phyloP scores from a whole-genome alignment of 2,329 filamentous ascomycete species.

The Hyphodiscus sp. region DNA sequence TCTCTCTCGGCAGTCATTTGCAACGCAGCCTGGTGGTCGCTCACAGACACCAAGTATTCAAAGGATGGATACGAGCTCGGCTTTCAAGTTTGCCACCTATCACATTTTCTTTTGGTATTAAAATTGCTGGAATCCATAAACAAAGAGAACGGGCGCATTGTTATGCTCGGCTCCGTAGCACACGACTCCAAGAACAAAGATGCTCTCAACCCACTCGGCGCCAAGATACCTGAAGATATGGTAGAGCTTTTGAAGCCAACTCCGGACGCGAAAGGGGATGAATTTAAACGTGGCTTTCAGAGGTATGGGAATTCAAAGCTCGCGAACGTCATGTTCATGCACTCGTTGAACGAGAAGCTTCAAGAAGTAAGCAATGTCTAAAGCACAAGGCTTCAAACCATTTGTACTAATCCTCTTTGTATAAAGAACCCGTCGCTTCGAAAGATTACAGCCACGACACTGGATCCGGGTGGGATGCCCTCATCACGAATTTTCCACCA shows the following conservation, averaged over 20 bases:
- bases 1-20: slow-evolving; percentile 33
- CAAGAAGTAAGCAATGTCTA: background rate
- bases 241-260: slow-evolving; percentile 32
- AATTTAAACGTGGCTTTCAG: slow-evolving; percentile 35
- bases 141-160: slow-evolving; percentile 22
- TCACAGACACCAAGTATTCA: slow-evolving; percentile 31
- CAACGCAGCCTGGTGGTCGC: slow-evolving; percentile 36
- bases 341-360: slow-evolving; percentile 31
- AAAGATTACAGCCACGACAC: too few relatives aligned
- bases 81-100: slow-evolving; percentile 35
- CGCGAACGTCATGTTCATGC: slow-evolving; percentile 35
- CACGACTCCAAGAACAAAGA: slow-evolving; percentile 35
- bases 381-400: too few relatives aligned
- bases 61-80: slow-evolving; percentile 34
- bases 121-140: slow-evolving; percentile 28
- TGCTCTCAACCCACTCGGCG: slow-evolving; percentile 32
- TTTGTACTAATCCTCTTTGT: too few relatives aligned
- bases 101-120: slow-evolving; percentile 34
- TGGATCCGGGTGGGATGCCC: too few relatives aligned
- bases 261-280: slow-evolving; percentile 26
- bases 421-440: too few relatives aligned
- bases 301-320: slow-evolving; percentile 38
- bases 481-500: too few relatives aligned
- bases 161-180: slow-evolving; percentile 22
- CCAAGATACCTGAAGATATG: slow-evolving; percentile 32